Percentiles rank a stretch among this genome's conserved stretches.
Evolutionary conservation across 1,139 yeast genomes (phyloP).

Genomic region (Arxiozyma telluris): DNA sequence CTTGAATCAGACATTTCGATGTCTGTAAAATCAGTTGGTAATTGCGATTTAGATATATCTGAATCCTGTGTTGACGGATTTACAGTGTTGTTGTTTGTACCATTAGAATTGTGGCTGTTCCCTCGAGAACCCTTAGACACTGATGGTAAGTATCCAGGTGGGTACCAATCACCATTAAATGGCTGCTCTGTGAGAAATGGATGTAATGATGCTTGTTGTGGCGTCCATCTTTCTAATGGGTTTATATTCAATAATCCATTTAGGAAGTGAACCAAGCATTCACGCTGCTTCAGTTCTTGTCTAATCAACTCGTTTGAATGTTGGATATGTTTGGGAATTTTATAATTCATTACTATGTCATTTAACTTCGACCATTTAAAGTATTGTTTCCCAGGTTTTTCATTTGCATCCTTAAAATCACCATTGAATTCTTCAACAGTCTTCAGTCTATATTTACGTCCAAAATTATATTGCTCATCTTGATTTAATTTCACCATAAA

Average conservation of each 20-base stretch:
- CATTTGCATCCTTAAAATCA: constrained; percentile 42
- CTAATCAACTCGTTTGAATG: constrained; percentile 51
- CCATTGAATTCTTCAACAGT: constrained; percentile 50
- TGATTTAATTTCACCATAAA: constrained; percentile 45
- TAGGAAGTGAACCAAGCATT: constrained; percentile 67
- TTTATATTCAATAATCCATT: constrained; percentile 70
- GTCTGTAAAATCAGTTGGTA: neutral
- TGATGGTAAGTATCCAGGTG: constrained; percentile 33
- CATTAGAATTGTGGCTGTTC: neutral
- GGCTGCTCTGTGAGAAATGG: constrained; percentile 64
- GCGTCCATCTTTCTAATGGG: constrained; percentile 93
- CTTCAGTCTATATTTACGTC: constrained; percentile 41
- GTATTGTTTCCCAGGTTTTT: constrained; percentile 77
- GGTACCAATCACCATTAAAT: constrained; percentile 40
- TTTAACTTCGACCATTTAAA: constrained; percentile 64
- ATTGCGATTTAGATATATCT: neutral
- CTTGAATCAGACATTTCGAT: neutral
- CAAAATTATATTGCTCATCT: constrained; percentile 28
- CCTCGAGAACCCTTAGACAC: constrained; percentile 7
- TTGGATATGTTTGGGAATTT: constrained; percentile 66
- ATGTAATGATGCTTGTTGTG: constrained; percentile 88
- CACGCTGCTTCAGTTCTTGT: constrained; percentile 64
- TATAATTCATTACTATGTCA: constrained; percentile 71
- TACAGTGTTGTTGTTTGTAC: neutral
- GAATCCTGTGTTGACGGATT: neutral